A percentile compares a stretch with the other conserved stretches of the same genome.
Evolutionary conservation across 2,329 filamentous ascomycete species (phyloP).

Genomic region (Pseudogymnoascus sp.): DNA sequence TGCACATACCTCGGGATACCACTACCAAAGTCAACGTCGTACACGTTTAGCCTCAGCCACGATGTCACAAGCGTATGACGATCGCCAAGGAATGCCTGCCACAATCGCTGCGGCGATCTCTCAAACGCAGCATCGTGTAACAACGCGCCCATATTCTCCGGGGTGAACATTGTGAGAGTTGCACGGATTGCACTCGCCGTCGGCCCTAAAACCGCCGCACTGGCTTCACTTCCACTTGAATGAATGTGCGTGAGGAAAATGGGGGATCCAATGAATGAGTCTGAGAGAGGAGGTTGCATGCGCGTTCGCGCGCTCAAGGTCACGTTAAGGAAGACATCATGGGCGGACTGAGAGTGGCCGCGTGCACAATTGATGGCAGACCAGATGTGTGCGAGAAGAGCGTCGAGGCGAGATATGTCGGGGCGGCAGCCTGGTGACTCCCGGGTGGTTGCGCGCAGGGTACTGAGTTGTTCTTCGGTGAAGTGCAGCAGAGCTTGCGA

Average conservation of each 20-base stretch:
- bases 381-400: conserved; percentile 41
- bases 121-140: conserved; percentile 39
- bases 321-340: conserved; percentile 33
- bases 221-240: conserved; percentile 14
- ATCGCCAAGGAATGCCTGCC: conserved; percentile 39
- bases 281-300: conserved; percentile 33
- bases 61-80: conserved; percentile 38
- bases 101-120: conserved; percentile 39
- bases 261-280: conserved; percentile 39
- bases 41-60: conserved; percentile 34
- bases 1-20: conserved; percentile 31
- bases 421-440: conserved; percentile 31
- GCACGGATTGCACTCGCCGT: conserved; percentile 30
- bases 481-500: conserved; percentile 33
- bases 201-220: not conserved
- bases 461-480: conserved; percentile 28
- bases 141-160: conserved; percentile 32
- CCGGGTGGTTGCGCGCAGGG: conserved; percentile 5
- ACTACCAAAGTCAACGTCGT: conserved; percentile 36
- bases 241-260: conserved; percentile 34
- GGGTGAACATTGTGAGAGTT: conserved; percentile 32
- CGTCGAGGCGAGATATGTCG: conserved; percentile 29
- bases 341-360: conserved; percentile 19
- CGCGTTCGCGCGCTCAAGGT: conserved; percentile 36
- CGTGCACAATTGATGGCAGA: conserved; percentile 37